These are phyloP conservation scores for Nitzschia inconspicua DNA, from an alignment of 108 stramenopile genomes.

Conservation along the genomic window DNA sequence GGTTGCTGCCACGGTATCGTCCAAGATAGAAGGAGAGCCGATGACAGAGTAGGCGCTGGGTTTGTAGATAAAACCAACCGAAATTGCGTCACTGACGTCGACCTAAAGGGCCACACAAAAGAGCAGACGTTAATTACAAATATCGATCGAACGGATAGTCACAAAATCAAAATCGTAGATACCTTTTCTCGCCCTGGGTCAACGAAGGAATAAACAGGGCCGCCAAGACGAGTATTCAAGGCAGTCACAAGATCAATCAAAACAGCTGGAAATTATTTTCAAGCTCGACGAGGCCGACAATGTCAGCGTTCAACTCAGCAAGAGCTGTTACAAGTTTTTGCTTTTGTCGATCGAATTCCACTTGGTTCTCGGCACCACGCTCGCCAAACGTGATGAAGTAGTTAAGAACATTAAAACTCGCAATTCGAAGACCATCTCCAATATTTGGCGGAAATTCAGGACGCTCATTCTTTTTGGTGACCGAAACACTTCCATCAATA, in stretches of 20 bases:
- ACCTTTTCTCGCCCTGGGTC: constrained; percentile 6
- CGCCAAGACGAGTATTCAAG: not conserved
- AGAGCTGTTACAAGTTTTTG: constrained; percentile 30
- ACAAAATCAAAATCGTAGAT: no score
- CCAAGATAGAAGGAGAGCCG: no score
- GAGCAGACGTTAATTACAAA: no score
- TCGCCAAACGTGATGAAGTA: constrained; percentile 36
- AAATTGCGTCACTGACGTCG: no score
- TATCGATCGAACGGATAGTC: no score
- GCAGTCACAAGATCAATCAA: not conserved
- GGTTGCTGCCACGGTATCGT: no score
- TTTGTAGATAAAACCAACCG: no score
- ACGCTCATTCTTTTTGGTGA: constrained; percentile 17
- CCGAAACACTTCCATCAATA: constrained; percentile 6
- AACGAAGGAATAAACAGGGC: no score
- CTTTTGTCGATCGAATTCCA: constrained; percentile 34
- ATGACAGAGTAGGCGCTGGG: no score
- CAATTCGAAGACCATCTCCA: constrained; percentile 5
- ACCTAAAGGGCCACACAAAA: no score
- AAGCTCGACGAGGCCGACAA: constrained; percentile 32
- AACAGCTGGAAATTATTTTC: constrained; percentile 17
- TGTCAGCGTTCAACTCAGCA: constrained; percentile 23
- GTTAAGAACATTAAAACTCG: constrained; percentile 32
- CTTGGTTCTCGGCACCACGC: constrained; percentile 38
- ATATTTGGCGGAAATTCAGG: constrained; percentile 12